Conservation (phyloP, 345 rosid genomes). For the Hypericum androsaemum region DNA sequence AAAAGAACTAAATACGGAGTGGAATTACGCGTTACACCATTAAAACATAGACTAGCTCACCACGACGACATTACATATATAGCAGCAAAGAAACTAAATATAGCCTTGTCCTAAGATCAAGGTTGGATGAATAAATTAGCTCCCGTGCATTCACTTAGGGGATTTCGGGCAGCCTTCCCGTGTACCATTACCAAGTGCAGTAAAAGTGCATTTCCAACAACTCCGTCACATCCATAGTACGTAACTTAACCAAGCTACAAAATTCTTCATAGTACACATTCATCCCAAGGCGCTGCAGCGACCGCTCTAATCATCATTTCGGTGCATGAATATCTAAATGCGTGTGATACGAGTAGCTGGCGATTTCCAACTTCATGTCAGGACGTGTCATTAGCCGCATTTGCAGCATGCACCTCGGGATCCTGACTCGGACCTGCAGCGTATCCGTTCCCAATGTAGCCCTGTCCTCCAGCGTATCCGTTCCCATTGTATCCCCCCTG, state of each 20-base stretch:
- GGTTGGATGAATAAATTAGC: too few species aligned
- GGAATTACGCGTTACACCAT: too few species aligned
- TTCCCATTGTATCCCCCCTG: too few species aligned
- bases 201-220: not conserved
- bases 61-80: too few species aligned
- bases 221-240: slow-evolving; percentile 13
- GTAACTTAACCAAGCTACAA: slow-evolving; percentile 34
- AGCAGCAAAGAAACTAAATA: too few species aligned
- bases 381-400: slow-evolving; percentile 60
- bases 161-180: too few species aligned
- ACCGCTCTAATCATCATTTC: slow-evolving; percentile 12
- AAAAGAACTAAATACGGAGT: too few species aligned
- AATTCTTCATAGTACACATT: slow-evolving; percentile 24
- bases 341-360: slow-evolving; percentile 8
- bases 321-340: slow-evolving; percentile 11
- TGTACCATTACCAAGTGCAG: too few species aligned
- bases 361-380: slow-evolving; percentile 13
- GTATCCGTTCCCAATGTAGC: slow-evolving; percentile 52
- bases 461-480: slow-evolving; percentile 62
- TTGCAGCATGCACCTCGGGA: too few species aligned
- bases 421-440: slow-evolving; percentile 17
- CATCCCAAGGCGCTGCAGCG: slow-evolving; percentile 15
- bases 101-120: too few species aligned
- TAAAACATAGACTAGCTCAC: too few species aligned
- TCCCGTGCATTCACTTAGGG: too few species aligned